Evolutionary conservation across 768 basidiomycete genomes (phyloP), one percentile per base, ranked within the genome.

Genomic region (Podaxis rugospora): DNA sequence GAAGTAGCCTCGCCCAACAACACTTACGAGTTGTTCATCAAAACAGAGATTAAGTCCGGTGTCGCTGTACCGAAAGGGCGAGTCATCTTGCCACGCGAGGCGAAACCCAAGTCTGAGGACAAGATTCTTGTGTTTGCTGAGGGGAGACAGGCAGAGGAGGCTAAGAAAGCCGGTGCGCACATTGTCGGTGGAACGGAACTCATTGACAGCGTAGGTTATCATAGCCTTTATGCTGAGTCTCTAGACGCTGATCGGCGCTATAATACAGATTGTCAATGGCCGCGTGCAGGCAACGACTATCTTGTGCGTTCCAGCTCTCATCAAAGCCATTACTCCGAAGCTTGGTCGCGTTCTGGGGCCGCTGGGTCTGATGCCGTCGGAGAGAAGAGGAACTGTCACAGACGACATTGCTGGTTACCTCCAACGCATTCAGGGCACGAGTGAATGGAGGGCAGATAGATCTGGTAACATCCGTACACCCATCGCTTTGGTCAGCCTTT

Each of bases 361-460:
- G 44, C 85, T 92, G 55, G 96, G 96, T 59, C 76, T 98, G 49
- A 97, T 99, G 95, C 97, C 97, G 10, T 90, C 92, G 5, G 92
- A 90, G 63, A 87, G 95, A 71, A 83, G 95, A 60, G 97, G 97
- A 4, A 95, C 95, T 1, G 96, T 98, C 18, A 92, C 93, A 1
- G 91, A 94, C 53, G 93, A 98, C 62, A 80, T 98, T 44, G 87
- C 81, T 13, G 86, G 86, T 11, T 95, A 90, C 64, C 86, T 99
- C 59, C 81, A 84, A 66, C 84, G 85, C 52, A 82, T 96, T 37
- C 83, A 86, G 59, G 93, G 92, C 11, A 87, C 88, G 3, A 86
- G 88, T 50, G 95, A 98, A 70, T 99, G 96, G 94, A 92, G 88
- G 74, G 93, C 92, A 7, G 94, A 97, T 75, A 89, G 89, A 70